Conservation (phyloP, 768 basidiomycete genomes). For the Macrolepiota dolichaula region DNA sequence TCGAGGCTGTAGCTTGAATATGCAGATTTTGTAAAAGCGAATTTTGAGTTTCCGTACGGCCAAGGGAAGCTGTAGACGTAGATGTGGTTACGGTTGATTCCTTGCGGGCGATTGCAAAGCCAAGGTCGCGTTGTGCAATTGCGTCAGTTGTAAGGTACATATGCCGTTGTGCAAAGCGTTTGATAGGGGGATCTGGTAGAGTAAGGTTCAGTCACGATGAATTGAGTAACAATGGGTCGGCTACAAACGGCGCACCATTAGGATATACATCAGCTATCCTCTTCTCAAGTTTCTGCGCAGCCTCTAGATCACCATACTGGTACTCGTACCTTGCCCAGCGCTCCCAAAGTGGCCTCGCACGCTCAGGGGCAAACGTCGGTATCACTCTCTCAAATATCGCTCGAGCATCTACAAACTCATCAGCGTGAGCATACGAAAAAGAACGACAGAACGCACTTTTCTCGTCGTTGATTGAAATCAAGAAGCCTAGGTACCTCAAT, state of each 20-base stretch:
- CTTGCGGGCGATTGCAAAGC: constrained; percentile 59
- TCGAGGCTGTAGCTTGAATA: background rate
- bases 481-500: constrained; percentile 84
- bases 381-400: constrained; percentile 93
- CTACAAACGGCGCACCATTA: constrained; percentile 51
- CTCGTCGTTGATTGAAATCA: constrained; percentile 93
- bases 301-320: constrained; percentile 88
- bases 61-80: constrained; percentile 16
- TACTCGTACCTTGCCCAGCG: constrained; percentile 96
- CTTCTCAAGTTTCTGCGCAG: constrained; percentile 84
- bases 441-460: constrained; percentile 59
- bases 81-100: constrained; percentile 15
- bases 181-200: constrained; percentile 81
- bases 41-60: constrained; percentile 32
- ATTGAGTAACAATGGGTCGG: constrained; percentile 3
- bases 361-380: constrained; percentile 68
- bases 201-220: background rate
- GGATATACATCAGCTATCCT: constrained; percentile 88
- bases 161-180: constrained; percentile 86
- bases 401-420: constrained; percentile 69
- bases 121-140: constrained; percentile 86
- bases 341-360: constrained; percentile 88
- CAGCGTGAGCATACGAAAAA: constrained; percentile 1
- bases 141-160: constrained; percentile 82
- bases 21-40: constrained; percentile 24